phyloP scores from a whole-genome alignment of 2,329 filamentous ascomycete genomes.

The Colletotrichum filicis region DNA sequence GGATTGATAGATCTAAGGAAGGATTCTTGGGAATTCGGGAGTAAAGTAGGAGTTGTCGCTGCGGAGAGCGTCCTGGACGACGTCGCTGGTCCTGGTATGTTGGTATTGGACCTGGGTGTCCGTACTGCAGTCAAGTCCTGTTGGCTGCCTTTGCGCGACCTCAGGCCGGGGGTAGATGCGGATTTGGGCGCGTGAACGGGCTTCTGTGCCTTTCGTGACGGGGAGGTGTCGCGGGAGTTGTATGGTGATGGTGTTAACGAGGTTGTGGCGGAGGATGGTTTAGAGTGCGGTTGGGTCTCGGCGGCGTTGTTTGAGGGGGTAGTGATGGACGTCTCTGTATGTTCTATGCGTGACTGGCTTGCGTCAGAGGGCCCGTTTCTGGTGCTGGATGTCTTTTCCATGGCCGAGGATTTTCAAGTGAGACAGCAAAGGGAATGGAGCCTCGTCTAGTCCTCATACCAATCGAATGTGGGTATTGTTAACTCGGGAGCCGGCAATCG shows the following conservation, averaged over 20 bases:
- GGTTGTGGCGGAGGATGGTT: slow-evolving; percentile 49
- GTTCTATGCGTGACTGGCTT: slow-evolving; percentile 34
- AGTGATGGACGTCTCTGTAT: slow-evolving; percentile 36
- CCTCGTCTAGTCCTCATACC: slow-evolving; percentile 35
- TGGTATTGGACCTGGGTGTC: slow-evolving; percentile 58
- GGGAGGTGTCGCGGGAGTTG: slow-evolving; percentile 60
- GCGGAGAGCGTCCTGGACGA: slow-evolving; percentile 76
- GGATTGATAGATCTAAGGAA: slow-evolving; percentile 70
- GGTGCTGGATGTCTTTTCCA: slow-evolving; percentile 48
- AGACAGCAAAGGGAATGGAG: slow-evolving; percentile 36
- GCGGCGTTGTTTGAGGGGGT: slow-evolving; percentile 41
- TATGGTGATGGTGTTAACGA: slow-evolving; percentile 50
- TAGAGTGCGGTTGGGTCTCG: slow-evolving; percentile 44
- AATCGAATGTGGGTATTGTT: slow-evolving; percentile 33
- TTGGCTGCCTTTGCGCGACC: slow-evolving; percentile 73
- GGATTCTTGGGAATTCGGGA: slow-evolving; percentile 69
- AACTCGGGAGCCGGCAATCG: slow-evolving; percentile 35
- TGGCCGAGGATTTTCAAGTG: slow-evolving; percentile 43
- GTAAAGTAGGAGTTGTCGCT: slow-evolving; percentile 73
- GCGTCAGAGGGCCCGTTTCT: slow-evolving; percentile 42
- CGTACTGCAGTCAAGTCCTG: slow-evolving; percentile 74
- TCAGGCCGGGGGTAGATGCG: slow-evolving; percentile 50
- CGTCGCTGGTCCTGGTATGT: slow-evolving; percentile 69
- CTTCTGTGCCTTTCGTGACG: slow-evolving; percentile 52
- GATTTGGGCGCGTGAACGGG: slow-evolving; percentile 44